Conservation (phyloP, 345 rosid species). For the Raphanus raphanistrum region DNA sequence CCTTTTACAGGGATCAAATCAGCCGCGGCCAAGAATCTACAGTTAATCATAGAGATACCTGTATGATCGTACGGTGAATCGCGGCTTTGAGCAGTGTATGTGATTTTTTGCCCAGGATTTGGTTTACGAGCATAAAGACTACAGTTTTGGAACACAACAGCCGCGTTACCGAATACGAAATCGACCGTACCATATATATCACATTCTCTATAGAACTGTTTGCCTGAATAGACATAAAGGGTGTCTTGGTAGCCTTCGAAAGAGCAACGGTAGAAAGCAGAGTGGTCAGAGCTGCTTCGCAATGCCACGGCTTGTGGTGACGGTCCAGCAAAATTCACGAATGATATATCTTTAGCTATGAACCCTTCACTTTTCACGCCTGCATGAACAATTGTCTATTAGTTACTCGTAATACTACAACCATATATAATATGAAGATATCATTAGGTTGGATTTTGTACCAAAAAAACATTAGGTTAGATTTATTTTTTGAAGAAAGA, state of each 20-base stretch:
- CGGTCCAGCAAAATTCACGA: constrained; percentile 79
- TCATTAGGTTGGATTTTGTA: neutral
- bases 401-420: neutral
- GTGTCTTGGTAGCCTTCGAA: constrained; percentile 83
- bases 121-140: constrained; percentile 77
- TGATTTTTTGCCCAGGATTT: constrained; percentile 48
- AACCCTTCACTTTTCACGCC: constrained; percentile 68
- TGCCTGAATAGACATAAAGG: constrained; percentile 50
- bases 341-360: constrained; percentile 72
- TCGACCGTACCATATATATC: constrained; percentile 76
- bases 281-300: constrained; percentile 59
- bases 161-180: constrained; percentile 75
- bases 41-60: constrained; percentile 58
- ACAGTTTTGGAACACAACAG: constrained; percentile 68
- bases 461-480: neutral
- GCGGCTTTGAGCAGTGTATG: constrained; percentile 75
- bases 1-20: constrained; percentile 60
- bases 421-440: neutral
- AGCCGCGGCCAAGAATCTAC: constrained; percentile 62
- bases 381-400: constrained; percentile 25
- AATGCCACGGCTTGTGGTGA: constrained; percentile 85
- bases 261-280: constrained; percentile 31
- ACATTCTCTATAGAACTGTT: constrained; percentile 77
- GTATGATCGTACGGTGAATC: constrained; percentile 60
- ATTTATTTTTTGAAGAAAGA: neutral